Evolutionary conservation across 2,329 filamentous ascomycete species (phyloP).

Genomic region (Boeremia exigua): DNA sequence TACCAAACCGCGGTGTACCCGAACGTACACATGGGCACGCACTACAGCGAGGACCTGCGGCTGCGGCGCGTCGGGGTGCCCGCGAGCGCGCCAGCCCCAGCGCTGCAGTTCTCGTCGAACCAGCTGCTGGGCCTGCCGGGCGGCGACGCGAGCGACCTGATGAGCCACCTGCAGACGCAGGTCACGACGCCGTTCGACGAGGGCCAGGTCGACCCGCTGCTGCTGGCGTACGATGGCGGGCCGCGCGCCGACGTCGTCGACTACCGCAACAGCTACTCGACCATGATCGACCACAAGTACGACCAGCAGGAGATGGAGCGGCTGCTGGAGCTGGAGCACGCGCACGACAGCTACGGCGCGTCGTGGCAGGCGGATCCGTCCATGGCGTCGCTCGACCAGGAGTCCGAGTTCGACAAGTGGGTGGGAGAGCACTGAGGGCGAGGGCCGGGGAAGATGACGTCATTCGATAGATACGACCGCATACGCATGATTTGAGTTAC

Average conservation of each 20-base stretch:
- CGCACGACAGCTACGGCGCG: slow-evolving; percentile 34
- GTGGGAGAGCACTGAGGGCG: slow-evolving; percentile 41
- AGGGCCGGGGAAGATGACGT: slow-evolving; percentile 2
- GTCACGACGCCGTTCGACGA: slow-evolving; percentile 43
- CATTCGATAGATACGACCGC: slow-evolving; percentile 7
- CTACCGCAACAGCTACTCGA: slow-evolving; percentile 41
- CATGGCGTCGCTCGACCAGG: slow-evolving; percentile 47
- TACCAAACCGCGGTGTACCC: slow-evolving; percentile 58
- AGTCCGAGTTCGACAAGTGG: slow-evolving; percentile 57
- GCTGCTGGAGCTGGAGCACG: slow-evolving; percentile 28
- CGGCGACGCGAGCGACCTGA: slow-evolving; percentile 47
- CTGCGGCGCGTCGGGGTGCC: slow-evolving; percentile 49
- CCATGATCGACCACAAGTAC: slow-evolving; percentile 38
- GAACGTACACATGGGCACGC: slow-evolving; percentile 35
- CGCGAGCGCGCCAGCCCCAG: slow-evolving; percentile 23
- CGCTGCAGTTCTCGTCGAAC: slow-evolving; percentile 40
- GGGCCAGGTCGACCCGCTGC: slow-evolving; percentile 50
- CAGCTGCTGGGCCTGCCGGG: slow-evolving; percentile 49
- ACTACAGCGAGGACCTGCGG: slow-evolving; percentile 47
- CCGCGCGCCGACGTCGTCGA: slow-evolving; percentile 31
- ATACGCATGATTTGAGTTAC: slow-evolving; percentile 10
- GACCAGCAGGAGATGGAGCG: slow-evolving; percentile 38
- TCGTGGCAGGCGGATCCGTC: slow-evolving; percentile 49
- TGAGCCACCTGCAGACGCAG: slow-evolving; percentile 42
- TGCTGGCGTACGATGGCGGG: slow-evolving; percentile 45